phyloP scores from a whole-genome alignment of 208 protist species.

The Trypanosoma theileri region DNA sequence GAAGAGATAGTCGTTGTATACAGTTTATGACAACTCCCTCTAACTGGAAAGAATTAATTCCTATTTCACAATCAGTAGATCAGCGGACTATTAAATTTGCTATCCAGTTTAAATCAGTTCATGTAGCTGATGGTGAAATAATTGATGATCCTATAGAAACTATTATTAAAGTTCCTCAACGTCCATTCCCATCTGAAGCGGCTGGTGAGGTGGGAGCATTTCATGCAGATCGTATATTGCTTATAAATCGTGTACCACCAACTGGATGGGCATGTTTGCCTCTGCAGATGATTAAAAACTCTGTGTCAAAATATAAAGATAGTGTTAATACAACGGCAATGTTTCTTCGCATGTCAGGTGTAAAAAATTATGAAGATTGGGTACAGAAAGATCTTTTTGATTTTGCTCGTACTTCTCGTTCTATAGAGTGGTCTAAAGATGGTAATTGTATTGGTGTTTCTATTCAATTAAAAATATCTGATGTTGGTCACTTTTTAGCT shows the following conservation, averaged over 20 bases:
- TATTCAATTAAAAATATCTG: slow-evolving; percentile 41
- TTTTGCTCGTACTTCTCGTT: slow-evolving; percentile 5
- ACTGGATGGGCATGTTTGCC: slow-evolving; percentile 37
- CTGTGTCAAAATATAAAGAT: slow-evolving; percentile 25
- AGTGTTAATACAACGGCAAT: slow-evolving; percentile 13
- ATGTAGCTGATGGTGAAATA: not conserved
- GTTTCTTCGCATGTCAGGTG: slow-evolving; percentile 23
- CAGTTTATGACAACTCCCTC: slow-evolving; percentile 25
- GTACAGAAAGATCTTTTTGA: slow-evolving; percentile 39
- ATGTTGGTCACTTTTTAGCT: slow-evolving; percentile 32
- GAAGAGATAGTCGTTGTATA: slow-evolving; percentile 26
- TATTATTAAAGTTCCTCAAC: slow-evolving; percentile 43
- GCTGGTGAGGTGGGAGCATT: slow-evolving; percentile 29
- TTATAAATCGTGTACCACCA: slow-evolving; percentile 33
- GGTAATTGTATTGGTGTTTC: slow-evolving; percentile 28
- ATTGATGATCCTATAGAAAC: slow-evolving; percentile 23
- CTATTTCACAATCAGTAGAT: slow-evolving; percentile 22
- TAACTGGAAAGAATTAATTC: slow-evolving; percentile 35
- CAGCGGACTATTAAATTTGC: slow-evolving; percentile 43
- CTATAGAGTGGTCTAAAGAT: not conserved
- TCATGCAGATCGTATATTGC: slow-evolving; percentile 34
- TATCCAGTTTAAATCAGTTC: slow-evolving; percentile 22
- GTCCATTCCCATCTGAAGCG: slow-evolving; percentile 28
- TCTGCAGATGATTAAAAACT: slow-evolving; percentile 23
- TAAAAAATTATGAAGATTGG: slow-evolving; percentile 32